A percentile compares a stretch with the other conserved stretches of the same genome.
These are phyloP conservation scores for Pisolithus marmoratus DNA, from an alignment of 768 basidiomycete species.

Conservation along the genomic window DNA sequence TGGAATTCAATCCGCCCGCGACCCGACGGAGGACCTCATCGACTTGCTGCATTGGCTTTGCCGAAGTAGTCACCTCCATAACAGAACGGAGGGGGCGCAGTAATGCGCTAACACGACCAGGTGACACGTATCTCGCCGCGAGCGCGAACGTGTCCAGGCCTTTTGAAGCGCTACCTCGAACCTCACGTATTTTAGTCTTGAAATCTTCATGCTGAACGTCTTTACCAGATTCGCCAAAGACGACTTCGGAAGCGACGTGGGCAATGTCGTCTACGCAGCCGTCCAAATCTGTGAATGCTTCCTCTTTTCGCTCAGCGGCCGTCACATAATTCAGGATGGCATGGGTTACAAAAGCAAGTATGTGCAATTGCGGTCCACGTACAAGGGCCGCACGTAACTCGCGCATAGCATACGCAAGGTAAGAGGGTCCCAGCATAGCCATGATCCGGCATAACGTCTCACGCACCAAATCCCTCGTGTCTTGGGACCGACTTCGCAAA, in stretches of 20 bases:
- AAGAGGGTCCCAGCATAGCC: conserved; percentile 62
- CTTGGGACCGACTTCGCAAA: conserved; percentile 89
- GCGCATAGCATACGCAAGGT: conserved; percentile 66
- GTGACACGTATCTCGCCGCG: conserved; percentile 72
- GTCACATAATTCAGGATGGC: conserved; percentile 80
- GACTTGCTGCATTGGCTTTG: conserved; percentile 74
- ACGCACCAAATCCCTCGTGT: conserved; percentile 81
- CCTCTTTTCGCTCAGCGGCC: conserved; percentile 43
- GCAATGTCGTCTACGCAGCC: conserved; percentile 73
- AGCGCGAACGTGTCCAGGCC: conserved; percentile 84
- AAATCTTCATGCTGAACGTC: conserved; percentile 86
- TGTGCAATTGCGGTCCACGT: conserved; percentile 92
- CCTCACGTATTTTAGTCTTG: conserved; percentile 93
- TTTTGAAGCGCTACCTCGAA: conserved; percentile 72
- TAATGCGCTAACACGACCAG: conserved; percentile 67
- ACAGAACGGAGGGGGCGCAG: conserved; percentile 76
- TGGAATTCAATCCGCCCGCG: conserved; percentile 79
- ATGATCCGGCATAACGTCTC: conserved; percentile 81
- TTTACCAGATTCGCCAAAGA: conserved; percentile 91
- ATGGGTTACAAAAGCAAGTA: conserved; percentile 81
- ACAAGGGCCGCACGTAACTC: conserved; percentile 81
- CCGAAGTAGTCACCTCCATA: conserved; percentile 78
- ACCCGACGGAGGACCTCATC: conserved; percentile 87
- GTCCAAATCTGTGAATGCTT: conserved; percentile 61
- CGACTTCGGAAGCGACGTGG: conserved; percentile 78